Percentiles rank a stretch among this genome's conserved stretches.
phyloP scores from a whole-genome alignment of 202 grass and related monocot genomes.

The Zizania palustris region DNA sequence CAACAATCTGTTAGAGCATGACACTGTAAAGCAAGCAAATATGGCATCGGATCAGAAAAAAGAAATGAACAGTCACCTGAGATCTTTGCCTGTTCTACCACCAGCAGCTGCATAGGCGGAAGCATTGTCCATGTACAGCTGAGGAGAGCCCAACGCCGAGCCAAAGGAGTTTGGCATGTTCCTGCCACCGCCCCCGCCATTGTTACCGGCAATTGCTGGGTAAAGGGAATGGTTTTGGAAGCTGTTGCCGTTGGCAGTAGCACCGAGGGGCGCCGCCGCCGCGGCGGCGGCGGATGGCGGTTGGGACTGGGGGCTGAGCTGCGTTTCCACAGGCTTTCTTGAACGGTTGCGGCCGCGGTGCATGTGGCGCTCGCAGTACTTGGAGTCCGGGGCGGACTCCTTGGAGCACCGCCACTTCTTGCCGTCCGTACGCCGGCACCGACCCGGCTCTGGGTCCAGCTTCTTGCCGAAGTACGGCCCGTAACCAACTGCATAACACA shows the following conservation, averaged over 20 bases:
- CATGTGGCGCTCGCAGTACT: constrained; percentile 99
- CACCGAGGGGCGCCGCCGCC: constrained; percentile 42
- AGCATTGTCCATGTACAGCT: constrained; percentile 60
- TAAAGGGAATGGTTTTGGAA: constrained; percentile 59
- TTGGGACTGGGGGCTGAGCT: constrained; percentile 45
- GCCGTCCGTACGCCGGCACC: constrained; percentile 93
- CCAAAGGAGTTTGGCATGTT: constrained; percentile 38
- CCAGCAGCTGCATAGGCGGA: constrained; percentile 49
- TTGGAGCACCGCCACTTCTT: constrained; percentile 98
- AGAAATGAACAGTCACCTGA: constrained; percentile 58
- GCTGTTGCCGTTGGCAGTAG: constrained; percentile 29
- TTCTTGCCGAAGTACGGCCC: constrained; percentile 84
- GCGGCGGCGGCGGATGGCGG: constrained; percentile 27
- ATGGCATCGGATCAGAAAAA: not conserved
- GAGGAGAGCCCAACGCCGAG: constrained; percentile 50
- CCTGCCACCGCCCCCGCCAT: constrained; percentile 34
- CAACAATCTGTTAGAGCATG: constrained; percentile 31
- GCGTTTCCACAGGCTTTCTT: constrained; percentile 99
- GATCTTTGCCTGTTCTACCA: constrained; percentile 53
- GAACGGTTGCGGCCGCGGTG: constrained; percentile 92
- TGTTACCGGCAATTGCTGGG: constrained; percentile 46
- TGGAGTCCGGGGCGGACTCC: constrained; percentile 83
- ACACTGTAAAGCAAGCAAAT: constrained; percentile 13
- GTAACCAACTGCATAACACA: constrained; percentile 62
- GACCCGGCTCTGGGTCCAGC: constrained; percentile 76